Evolutionary conservation across 2,329 filamentous ascomycete species (phyloP).

Genomic region (Venturia asperata): DNA sequence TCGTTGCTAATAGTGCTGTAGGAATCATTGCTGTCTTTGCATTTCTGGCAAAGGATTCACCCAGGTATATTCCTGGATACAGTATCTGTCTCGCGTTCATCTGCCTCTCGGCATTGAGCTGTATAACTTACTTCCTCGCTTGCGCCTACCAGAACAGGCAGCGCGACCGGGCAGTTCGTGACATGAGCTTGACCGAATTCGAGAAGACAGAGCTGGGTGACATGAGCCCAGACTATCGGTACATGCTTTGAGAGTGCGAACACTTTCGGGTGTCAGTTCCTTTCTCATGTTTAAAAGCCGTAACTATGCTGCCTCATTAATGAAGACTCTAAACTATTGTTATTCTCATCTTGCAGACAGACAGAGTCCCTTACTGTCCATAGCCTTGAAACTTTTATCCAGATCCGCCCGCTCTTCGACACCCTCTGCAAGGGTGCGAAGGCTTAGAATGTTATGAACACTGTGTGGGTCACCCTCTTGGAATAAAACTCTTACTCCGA

Average conservation of each 20-base stretch:
- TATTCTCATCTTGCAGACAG: neutral
- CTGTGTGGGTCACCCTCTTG: neutral
- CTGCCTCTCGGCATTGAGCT: slow-evolving; percentile 57
- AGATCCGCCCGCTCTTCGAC: neutral
- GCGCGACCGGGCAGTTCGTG: slow-evolving; percentile 43
- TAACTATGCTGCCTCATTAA: neutral
- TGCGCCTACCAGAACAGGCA: slow-evolving; percentile 55
- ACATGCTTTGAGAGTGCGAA: slow-evolving; percentile 39
- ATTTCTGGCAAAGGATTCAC: slow-evolving; percentile 53
- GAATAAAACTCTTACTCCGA: neutral
- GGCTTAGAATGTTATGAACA: neutral
- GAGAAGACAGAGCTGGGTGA: slow-evolving; percentile 57
- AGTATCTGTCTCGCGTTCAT: slow-evolving; percentile 70
- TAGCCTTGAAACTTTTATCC: neutral
- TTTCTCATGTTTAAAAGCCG: neutral
- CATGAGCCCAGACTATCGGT: slow-evolving; percentile 53
- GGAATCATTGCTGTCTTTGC: slow-evolving; percentile 47
- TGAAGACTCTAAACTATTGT: neutral
- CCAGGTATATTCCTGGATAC: slow-evolving; percentile 65
- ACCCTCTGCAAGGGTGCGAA: neutral
- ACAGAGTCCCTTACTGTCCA: neutral
- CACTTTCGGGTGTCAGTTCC: neutral
- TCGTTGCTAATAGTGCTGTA: slow-evolving; percentile 34
- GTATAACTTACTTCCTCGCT: slow-evolving; percentile 52
- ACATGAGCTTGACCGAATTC: slow-evolving; percentile 50